Conservation (phyloP, 176 grass and related monocot species). For the Oryza coarctata region DNA sequence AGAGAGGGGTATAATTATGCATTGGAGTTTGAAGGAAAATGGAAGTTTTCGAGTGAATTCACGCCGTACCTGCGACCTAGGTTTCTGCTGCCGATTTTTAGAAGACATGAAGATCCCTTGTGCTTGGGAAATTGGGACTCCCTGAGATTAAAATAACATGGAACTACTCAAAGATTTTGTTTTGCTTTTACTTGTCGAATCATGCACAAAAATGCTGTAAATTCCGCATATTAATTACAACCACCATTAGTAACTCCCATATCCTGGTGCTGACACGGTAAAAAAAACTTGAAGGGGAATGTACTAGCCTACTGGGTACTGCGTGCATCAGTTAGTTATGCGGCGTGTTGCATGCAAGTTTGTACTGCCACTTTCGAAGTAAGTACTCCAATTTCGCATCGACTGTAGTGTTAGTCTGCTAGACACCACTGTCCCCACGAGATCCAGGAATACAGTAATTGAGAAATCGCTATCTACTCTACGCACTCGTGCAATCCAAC, state of each 20-base stretch:
- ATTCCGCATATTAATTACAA: too few species aligned
- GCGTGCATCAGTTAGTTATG: too few species aligned
- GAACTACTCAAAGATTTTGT: too few species aligned
- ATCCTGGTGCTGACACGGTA: too few species aligned
- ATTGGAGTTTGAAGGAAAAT: neutral
- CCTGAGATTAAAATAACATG: neutral
- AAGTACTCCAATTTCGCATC: too few species aligned
- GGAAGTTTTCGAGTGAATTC: neutral
- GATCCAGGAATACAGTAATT: neutral
- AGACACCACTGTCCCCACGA: neutral
- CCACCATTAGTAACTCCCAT: too few species aligned
- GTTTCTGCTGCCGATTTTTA: neutral
- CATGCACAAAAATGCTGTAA: too few species aligned
- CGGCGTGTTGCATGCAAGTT: neutral
- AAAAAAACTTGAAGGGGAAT: too few species aligned
- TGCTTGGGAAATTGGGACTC: neutral
- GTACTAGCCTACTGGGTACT: too few species aligned
- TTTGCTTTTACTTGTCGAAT: too few species aligned
- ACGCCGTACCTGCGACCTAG: neutral
- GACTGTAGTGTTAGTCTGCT: neutral
- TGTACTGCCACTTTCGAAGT: neutral
- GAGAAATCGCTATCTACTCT: neutral
- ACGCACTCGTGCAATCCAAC: neutral
- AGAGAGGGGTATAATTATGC: neutral
- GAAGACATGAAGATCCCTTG: neutral